These are phyloP conservation scores for Cladosporium sp. DNA, from an alignment of 2,329 filamentous ascomycete species.

Conservation along the genomic window DNA sequence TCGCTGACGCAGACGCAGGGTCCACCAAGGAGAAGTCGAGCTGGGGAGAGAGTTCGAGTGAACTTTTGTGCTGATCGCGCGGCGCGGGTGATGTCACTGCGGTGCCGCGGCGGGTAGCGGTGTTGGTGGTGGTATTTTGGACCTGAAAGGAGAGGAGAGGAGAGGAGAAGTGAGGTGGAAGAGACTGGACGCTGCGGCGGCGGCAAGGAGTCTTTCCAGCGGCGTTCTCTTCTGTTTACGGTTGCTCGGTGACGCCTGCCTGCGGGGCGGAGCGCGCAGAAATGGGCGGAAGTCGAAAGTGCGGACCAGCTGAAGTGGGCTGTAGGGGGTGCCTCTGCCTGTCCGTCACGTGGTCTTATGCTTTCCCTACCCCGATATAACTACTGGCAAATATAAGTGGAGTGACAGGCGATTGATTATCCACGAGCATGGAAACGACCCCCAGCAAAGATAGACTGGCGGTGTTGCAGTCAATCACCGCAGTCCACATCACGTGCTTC, in stretches of 20 bases:
- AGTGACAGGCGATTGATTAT: too few species aligned
- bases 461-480: too few species aligned
- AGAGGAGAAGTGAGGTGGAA: background rate
- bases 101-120: too few species aligned
- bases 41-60: slow-evolving; percentile 1
- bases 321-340: background rate
- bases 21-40: background rate
- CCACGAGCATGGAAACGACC: too few species aligned
- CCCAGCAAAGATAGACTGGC: too few species aligned
- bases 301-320: background rate
- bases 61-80: background rate
- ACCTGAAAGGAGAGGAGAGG: background rate
- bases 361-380: too few species aligned
- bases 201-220: too few species aligned
- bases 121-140: background rate
- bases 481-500: background rate
- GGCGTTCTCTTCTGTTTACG: background rate
- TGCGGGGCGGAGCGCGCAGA: background rate
- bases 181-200: background rate
- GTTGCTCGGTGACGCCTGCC: background rate
- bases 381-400: too few species aligned
- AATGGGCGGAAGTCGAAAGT: background rate
- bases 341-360: too few species aligned
- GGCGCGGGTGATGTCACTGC: background rate
- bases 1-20: slow-evolving; percentile 7